Percentiles rank a stretch among this genome's conserved stretches.
Evolutionary conservation across 1,284 basidiomycete genomes (phyloP).

Genomic region (Tremellales sp.): DNA sequence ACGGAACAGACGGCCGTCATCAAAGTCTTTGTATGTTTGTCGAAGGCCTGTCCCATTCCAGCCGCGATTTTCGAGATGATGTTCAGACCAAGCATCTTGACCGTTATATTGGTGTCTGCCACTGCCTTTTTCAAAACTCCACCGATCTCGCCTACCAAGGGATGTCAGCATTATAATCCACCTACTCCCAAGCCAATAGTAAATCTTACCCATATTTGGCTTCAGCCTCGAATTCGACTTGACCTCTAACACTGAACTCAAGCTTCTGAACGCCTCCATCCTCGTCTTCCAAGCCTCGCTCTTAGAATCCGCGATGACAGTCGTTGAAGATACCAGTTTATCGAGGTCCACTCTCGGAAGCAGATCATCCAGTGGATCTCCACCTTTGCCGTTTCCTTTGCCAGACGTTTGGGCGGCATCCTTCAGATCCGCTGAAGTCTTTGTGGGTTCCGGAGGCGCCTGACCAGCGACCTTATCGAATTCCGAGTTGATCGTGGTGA

Average conservation of each 20-base stretch:
- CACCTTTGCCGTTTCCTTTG: conserved; percentile 51
- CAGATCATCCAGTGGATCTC: conserved; percentile 83
- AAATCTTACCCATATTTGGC: conserved; percentile 70
- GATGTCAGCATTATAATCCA: conserved; percentile 10
- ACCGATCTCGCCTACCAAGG: conserved; percentile 73
- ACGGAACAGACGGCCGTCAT: conserved; percentile 75
- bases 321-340: conserved; percentile 75
- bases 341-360: conserved; percentile 95
- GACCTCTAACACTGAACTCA: conserved; percentile 81
- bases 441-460: conserved; percentile 72
- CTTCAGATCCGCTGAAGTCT: conserved; percentile 69
- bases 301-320: conserved; percentile 74
- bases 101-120: conserved; percentile 88
- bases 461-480: conserved; percentile 90
- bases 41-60: conserved; percentile 94
- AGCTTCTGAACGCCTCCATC: conserved; percentile 87
- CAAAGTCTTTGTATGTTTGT: conserved; percentile 77
- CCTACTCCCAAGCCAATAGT: neutral
- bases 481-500: conserved; percentile 85
- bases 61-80: conserved; percentile 83
- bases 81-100: conserved; percentile 85
- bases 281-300: conserved; percentile 96
- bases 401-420: conserved; percentile 49
- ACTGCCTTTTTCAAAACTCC: conserved; percentile 84
- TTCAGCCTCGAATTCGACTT: conserved; percentile 90